Conservation (phyloP, 2,329 filamentous ascomycete genomes). For the Phyllosticta citribraziliensis region DNA sequence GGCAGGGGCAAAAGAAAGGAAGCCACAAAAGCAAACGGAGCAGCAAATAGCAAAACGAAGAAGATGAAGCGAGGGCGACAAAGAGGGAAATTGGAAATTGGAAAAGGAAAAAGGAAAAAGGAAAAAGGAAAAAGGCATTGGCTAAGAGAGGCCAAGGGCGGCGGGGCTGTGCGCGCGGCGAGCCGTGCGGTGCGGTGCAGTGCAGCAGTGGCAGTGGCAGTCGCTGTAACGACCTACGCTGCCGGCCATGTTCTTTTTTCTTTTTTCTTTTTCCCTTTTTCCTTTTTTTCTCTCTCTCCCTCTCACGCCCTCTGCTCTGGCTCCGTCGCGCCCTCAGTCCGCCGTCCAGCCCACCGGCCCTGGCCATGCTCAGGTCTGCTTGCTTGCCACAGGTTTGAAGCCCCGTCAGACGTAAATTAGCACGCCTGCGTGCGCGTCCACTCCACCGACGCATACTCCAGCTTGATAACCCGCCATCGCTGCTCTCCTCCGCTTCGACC, state of each 20-base stretch:
- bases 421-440: neutral
- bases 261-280: conserved; percentile 1
- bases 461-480: neutral
- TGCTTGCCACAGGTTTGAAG: neutral
- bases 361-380: neutral
- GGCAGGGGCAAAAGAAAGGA: neutral
- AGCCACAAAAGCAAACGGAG: neutral
- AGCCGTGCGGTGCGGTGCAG: neutral
- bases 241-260: neutral
- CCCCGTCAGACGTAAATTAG: neutral
- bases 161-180: neutral
- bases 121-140: neutral
- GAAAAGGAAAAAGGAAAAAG: neutral
- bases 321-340: neutral
- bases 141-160: neutral
- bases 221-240: no score
- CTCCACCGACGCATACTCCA: neutral
- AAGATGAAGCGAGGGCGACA: neutral
- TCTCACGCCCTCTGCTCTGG: neutral
- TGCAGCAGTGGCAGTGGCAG: neutral
- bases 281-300: neutral
- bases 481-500: neutral
- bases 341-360: neutral
- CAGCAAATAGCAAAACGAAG: no score
- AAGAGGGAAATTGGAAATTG: neutral